Evolutionary conservation across 1,284 basidiomycete species (phyloP).

Genomic region (Pyrrhoderma noxium): DNA sequence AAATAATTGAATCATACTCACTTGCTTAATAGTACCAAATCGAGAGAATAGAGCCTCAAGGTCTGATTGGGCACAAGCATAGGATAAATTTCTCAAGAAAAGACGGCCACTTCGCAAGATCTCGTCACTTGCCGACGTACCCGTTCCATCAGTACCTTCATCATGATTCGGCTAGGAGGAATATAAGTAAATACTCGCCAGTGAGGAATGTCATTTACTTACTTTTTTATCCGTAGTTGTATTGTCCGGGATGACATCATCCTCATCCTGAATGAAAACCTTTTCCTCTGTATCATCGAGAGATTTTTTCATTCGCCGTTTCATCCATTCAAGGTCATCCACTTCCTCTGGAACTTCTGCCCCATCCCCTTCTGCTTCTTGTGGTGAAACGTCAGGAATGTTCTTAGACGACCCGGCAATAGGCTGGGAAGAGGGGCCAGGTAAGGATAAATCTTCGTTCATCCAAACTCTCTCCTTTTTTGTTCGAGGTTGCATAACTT

Average conservation of each 20-base stretch:
- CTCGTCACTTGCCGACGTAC: constrained; percentile 38
- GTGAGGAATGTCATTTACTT: too few species aligned
- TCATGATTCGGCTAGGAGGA: background rate
- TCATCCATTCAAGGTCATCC: constrained; percentile 75
- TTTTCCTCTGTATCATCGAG: constrained; percentile 36
- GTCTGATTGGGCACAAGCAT: constrained; percentile 73
- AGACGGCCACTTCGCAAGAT: constrained; percentile 78
- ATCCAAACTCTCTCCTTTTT: constrained; percentile 63
- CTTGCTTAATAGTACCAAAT: constrained; percentile 72
- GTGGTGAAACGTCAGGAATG: constrained; percentile 15
- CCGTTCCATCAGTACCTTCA: constrained; percentile 21
- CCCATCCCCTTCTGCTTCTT: constrained; percentile 12
- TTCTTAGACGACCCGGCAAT: constrained; percentile 3
- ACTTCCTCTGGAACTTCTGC: constrained; percentile 23
- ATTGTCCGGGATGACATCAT: constrained; percentile 15
- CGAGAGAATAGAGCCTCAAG: constrained; percentile 60
- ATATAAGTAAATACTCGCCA: too few species aligned
- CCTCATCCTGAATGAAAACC: constrained; percentile 49
- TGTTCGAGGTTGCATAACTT: constrained; percentile 54
- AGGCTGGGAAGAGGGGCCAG: constrained; percentile 12
- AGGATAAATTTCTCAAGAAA: constrained; percentile 89
- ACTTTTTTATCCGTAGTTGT: too few species aligned
- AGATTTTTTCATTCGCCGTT: constrained; percentile 48
- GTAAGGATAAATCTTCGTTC: constrained; percentile 35
- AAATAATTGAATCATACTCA: constrained; percentile 31